Percentiles rank a stretch among this genome's conserved stretches.
phyloP scores from a whole-genome alignment of 1,284 basidiomycete species.

The Ceratobasidium sp. region DNA sequence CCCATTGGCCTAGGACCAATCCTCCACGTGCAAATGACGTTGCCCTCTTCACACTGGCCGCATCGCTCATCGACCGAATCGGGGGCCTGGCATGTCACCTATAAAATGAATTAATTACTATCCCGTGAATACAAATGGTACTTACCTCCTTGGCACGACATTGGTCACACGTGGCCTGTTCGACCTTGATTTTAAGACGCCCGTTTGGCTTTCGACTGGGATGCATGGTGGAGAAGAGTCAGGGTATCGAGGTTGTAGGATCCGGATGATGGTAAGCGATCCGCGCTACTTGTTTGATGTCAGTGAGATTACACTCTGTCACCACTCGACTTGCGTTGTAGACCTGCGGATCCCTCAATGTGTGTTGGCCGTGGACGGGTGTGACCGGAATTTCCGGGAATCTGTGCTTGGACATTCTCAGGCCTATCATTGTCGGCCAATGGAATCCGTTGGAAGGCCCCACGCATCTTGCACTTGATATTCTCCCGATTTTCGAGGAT shows the following conservation, averaged over 20 bases:
- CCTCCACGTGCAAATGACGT: neutral
- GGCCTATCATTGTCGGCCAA: too few species aligned
- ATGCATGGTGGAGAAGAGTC: neutral
- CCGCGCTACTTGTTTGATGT: conserved; percentile 1
- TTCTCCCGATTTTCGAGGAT: too few species aligned
- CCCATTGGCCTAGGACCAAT: conserved; percentile 16
- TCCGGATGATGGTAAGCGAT: conserved; percentile 1
- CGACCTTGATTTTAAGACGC: conserved; percentile 26
- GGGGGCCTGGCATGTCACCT: conserved; percentile 21
- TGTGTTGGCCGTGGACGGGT: too few species aligned
- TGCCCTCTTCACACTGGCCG: neutral
- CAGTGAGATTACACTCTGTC: neutral
- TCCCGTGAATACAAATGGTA: neutral
- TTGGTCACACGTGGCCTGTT: conserved; percentile 11
- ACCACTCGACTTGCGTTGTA: too few species aligned
- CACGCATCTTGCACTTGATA: too few species aligned
- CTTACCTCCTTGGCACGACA: conserved; percentile 3
- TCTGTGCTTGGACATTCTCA: too few species aligned
- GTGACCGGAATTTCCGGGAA: too few species aligned
- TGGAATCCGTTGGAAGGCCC: too few species aligned
- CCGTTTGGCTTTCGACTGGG: neutral
- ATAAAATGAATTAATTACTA: neutral
- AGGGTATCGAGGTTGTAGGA: neutral
- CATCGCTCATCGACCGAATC: conserved; percentile 25
- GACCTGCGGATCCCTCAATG: too few species aligned